These are phyloP conservation scores for Urostyla sp. DNA, from an alignment of 73 alveolate species.

Conservation along the genomic window DNA sequence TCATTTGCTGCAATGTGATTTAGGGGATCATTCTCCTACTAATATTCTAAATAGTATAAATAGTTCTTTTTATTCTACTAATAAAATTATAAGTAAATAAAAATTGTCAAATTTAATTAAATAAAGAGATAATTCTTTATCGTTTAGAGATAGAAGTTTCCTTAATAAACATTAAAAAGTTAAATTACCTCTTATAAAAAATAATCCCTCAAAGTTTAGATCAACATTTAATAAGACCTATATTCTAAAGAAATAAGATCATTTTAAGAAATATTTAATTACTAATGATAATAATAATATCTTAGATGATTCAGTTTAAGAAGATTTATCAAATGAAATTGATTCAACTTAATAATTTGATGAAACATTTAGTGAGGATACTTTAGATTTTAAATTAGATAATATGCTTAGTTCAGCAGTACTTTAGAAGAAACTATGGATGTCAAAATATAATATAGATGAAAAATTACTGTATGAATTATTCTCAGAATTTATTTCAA, in stretches of 20 bases:
- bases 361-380: neutral
- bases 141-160: neutral
- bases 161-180: neutral
- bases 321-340: neutral
- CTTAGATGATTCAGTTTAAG: neutral
- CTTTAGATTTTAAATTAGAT: neutral
- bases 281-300: neutral
- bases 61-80: neutral
- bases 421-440: slow-evolving; percentile 16
- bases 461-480: slow-evolving; percentile 21
- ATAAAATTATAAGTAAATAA: neutral
- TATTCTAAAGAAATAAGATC: neutral
- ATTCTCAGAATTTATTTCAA: slow-evolving; percentile 47
- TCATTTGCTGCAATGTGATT: no score
- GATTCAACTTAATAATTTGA: neutral
- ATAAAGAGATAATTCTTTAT: neutral
- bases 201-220: neutral
- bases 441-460: neutral
- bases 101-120: neutral
- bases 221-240: neutral
- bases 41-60: neutral
- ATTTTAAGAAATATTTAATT: neutral
- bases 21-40: neutral
- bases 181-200: neutral
- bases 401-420: slow-evolving; percentile 20